Percentiles rank a stretch among this genome's conserved stretches.
Conservation (phyloP, 257 asterid genomes). For the Coffea eugenioides region DNA sequence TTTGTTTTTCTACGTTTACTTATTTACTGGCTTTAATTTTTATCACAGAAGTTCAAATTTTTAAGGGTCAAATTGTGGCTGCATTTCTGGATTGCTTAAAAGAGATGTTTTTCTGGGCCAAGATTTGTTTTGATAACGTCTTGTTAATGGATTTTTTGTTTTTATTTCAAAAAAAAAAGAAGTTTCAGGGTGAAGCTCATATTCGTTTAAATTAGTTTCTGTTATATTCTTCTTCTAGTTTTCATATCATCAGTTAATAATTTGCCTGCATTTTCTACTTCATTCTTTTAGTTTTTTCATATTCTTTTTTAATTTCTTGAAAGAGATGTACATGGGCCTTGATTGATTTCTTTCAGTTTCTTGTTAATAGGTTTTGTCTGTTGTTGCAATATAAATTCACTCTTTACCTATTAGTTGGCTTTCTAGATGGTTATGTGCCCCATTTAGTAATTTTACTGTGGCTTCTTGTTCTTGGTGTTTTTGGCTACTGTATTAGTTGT, state of each 20-base stretch:
- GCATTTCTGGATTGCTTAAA: neutral
- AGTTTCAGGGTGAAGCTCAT: neutral
- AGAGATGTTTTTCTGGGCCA: conserved; percentile 9
- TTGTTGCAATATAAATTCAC: neutral
- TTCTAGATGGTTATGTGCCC: neutral
- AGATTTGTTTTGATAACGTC: neutral
- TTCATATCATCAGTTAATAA: neutral
- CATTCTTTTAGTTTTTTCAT: neutral
- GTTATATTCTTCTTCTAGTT: neutral
- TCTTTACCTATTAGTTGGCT: neutral
- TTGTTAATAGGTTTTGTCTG: neutral
- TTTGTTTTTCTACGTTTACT: neutral
- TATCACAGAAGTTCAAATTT: neutral
- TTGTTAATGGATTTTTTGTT: neutral
- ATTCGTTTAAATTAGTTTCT: neutral
- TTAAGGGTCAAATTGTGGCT: neutral
- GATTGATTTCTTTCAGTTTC: conserved; percentile 1
- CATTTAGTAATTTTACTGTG: neutral
- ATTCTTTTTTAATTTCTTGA: neutral
- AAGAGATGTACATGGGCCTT: conserved; percentile 10
- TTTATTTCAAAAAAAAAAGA: neutral
- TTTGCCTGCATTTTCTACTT: neutral
- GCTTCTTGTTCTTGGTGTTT: neutral
- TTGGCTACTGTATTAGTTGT: neutral
- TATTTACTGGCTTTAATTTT: neutral